phyloP scores from a whole-genome alignment of 192 early-diverging fungal species.

The Gryganskiella cystojenkinii region DNA sequence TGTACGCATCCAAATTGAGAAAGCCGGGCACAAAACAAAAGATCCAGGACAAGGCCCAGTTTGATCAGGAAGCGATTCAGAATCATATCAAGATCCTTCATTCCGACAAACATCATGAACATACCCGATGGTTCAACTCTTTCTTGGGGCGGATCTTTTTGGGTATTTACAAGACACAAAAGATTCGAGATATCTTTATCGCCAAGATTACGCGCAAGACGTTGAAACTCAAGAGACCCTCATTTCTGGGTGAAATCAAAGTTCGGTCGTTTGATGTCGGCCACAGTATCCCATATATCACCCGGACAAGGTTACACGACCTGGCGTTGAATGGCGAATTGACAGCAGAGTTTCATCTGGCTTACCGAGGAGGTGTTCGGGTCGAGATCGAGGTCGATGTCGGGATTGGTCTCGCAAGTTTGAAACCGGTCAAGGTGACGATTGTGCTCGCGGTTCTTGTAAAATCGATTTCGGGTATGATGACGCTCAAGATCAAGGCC shows the following conservation, averaged over 20 bases:
- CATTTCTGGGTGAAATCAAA: constrained; percentile 85
- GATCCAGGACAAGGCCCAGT: constrained; percentile 53
- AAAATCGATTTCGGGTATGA: constrained; percentile 77
- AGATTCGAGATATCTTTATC: constrained; percentile 69
- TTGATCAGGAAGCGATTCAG: constrained; percentile 42
- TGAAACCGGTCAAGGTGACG: constrained; percentile 74
- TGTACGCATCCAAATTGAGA: constrained; percentile 41
- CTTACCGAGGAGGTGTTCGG: constrained; percentile 83
- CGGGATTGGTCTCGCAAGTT: constrained; percentile 34
- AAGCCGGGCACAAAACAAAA: constrained; percentile 52
- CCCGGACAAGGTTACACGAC: constrained; percentile 76
- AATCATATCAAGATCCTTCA: constrained; percentile 57
- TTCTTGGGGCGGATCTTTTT: constrained; percentile 86
- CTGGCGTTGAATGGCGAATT: constrained; percentile 78
- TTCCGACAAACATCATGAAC: constrained; percentile 59
- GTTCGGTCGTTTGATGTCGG: constrained; percentile 84
- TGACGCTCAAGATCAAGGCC: constrained; percentile 83
- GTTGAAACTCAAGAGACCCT: constrained; percentile 71
- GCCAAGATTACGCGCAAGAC: constrained; percentile 75
- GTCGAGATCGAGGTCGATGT: constrained; percentile 80
- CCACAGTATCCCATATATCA: constrained; percentile 82
- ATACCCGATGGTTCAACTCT: constrained; percentile 83
- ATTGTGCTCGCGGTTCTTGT: constrained; percentile 84
- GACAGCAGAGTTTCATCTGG: constrained; percentile 79
- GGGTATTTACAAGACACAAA: constrained; percentile 74